Percentiles rank a stretch among this genome's conserved stretches.
Evolutionary conservation across 495 filamentous ascomycete species (phyloP).

Genomic region (Neurospora sp.): DNA sequence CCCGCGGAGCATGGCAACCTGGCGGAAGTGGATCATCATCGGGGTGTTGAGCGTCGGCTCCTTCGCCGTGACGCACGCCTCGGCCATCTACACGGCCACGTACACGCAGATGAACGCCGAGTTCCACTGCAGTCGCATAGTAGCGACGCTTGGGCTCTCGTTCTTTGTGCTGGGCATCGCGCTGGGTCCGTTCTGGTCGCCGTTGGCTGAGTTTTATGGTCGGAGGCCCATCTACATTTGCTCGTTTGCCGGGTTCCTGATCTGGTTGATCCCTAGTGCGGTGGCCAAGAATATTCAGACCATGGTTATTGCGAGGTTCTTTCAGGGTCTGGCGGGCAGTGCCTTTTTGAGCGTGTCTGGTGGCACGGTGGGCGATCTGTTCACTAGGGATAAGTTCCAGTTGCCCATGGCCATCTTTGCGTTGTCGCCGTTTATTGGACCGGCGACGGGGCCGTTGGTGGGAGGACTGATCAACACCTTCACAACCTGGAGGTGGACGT

Average conservation of each 20-base stretch:
- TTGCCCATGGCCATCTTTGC: conserved; percentile 59
- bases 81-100: conserved; percentile 79
- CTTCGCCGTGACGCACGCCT: conserved; percentile 85
- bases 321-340: conserved; percentile 74
- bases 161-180: conserved; percentile 70
- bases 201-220: conserved; percentile 72
- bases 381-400: conserved; percentile 61
- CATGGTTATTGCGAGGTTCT: conserved; percentile 73
- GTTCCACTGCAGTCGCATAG: conserved; percentile 55
- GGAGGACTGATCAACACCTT: conserved; percentile 63
- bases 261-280: conserved; percentile 84
- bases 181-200: conserved; percentile 59
- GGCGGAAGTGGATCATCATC: conserved; percentile 69
- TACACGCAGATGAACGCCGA: conserved; percentile 76
- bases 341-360: conserved; percentile 88
- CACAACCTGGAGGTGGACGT: conserved; percentile 79
- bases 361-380: conserved; percentile 86
- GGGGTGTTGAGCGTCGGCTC: conserved; percentile 60
- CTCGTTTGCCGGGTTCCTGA: conserved; percentile 68
- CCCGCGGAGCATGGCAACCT: conserved; percentile 58
- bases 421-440: conserved; percentile 66
- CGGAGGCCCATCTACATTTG: conserved; percentile 72
- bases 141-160: conserved; percentile 73
- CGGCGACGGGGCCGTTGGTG: conserved; percentile 46
- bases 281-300: conserved; percentile 76